Conservation (phyloP, 352 stramenopile species). For the Hyaloperonospora arabidopsidis region DNA sequence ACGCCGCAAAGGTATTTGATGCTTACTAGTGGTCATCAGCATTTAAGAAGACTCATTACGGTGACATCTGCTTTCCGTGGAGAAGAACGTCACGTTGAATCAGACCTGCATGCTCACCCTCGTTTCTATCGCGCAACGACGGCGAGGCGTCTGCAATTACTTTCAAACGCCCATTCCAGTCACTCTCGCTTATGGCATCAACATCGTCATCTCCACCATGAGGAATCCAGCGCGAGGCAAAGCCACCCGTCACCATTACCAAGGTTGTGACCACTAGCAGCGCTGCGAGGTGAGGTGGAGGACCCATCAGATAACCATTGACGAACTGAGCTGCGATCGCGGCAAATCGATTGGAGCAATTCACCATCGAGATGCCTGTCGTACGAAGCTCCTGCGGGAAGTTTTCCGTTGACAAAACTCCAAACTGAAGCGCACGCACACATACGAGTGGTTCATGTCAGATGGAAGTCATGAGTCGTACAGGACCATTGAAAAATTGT, state of each 20-base stretch:
- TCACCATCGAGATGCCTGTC: conserved; percentile 86
- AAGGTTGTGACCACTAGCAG: conserved; percentile 71
- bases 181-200: conserved; percentile 17
- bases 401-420: conserved; percentile 80
- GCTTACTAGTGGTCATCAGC: too few relatives aligned
- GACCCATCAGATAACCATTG: conserved; percentile 79
- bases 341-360: conserved; percentile 79
- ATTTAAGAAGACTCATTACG: conserved; percentile 5
- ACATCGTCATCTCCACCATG: conserved; percentile 30
- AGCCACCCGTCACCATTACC: conserved; percentile 60
- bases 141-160: conserved; percentile 6
- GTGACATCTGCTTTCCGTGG: conserved; percentile 19
- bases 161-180: conserved; percentile 14
- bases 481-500: neutral
- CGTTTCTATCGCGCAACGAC: conserved; percentile 9
- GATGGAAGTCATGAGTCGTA: neutral
- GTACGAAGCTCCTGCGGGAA: conserved; percentile 86
- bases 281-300: conserved; percentile 63
- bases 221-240: conserved; percentile 36
- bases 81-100: conserved; percentile 26
- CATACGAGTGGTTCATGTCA: neutral
- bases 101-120: conserved; percentile 21
- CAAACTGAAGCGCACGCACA: conserved; percentile 45
- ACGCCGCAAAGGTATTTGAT: too few relatives aligned
- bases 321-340: conserved; percentile 89